Base-by-base conservation (phyloP, 306 rosid genomes). In the Acacia crassicarpa region DNA sequence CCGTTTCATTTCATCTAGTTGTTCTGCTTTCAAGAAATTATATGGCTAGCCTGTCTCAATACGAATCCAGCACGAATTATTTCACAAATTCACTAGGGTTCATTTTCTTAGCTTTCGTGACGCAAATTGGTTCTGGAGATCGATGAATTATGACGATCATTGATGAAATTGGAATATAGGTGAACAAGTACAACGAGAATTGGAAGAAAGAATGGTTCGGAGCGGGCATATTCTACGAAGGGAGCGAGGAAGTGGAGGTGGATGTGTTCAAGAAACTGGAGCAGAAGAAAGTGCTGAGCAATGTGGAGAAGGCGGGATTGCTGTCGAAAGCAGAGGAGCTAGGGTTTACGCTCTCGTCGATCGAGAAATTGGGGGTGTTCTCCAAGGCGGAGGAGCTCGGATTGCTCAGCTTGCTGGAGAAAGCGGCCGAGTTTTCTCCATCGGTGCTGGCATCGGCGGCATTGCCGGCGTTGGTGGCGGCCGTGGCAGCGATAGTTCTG, bases 171-270 rank as follows among this genome's bases (percentile, higher is more conserved):
- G 23, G 23, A 81, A 93, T 5, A 93, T 2, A 63, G 98, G 99
- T 95, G 90, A 91, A 95, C 93, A 93, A 90, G 88, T 89, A 87
- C 89, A 89, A 95, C 68, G 76, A 83, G 1, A 81, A 76, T 23
- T 95, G 99, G 99, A 70, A 93, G 89, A 95, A 95, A 56, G 76
- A 95, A 58, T 95, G 99, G 99, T 95, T 87, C 85, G 99, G 99
- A 5, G 85, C 95, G 1, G 99, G 99, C 30, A 90, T 95, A 14
- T 95, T 95, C 94, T 95, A 87, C 88, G 99, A 93, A 71, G 97
- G 98, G 7, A 82, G 91, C 81, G 99, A 95, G 69, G 89, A 84
- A 7, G 94, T 95, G 23, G 92, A 95, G 9, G 97, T 95, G 23
- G 99, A 95, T 83, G 98, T 95, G 79, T 95, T 95, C 93, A 95